Percentiles rank a stretch among this genome's conserved stretches.
These are phyloP conservation scores for Pythium brassicae DNA, from an alignment of 352 stramenopile genomes.

Conservation along the genomic window DNA sequence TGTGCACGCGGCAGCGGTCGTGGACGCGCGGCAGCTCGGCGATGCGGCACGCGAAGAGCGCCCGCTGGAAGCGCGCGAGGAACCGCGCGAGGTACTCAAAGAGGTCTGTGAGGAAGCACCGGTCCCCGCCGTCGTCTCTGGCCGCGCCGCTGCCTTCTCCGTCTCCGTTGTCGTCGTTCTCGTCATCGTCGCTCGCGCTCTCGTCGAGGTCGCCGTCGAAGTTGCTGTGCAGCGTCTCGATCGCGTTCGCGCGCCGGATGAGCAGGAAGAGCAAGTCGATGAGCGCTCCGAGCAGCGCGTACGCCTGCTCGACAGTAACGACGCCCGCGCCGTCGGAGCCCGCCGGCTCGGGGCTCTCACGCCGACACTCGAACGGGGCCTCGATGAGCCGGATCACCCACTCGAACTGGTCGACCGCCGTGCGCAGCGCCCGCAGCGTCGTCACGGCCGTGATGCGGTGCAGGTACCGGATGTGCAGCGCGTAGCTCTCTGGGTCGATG, in stretches of 20 bases:
- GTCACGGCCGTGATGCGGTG: conserved; percentile 37
- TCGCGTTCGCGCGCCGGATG: conserved; percentile 41
- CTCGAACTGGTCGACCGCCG: conserved; percentile 52
- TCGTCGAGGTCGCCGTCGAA: conserved; percentile 18
- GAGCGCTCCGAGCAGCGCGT: conserved; percentile 44
- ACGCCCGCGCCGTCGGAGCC: background rate
- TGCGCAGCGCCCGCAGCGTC: conserved; percentile 33
- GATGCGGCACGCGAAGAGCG: conserved; percentile 52
- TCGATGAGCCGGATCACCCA: conserved; percentile 43
- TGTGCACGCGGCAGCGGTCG: conserved; percentile 40
- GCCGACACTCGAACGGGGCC: conserved; percentile 18
- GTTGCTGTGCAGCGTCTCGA: conserved; percentile 29
- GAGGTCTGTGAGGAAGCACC: conserved; percentile 41
- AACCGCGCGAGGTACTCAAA: conserved; percentile 49
- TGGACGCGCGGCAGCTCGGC: conserved; percentile 41
- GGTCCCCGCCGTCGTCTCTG: background rate
- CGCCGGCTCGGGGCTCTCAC: background rate
- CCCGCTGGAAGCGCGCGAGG: conserved; percentile 40
- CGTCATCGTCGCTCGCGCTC: conserved; percentile 15
- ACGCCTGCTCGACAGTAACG: conserved; percentile 33
- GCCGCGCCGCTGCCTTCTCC: no score
- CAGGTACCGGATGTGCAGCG: conserved; percentile 29
- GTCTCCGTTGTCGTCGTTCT: conserved; percentile 8
- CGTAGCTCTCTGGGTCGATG: conserved; percentile 10
- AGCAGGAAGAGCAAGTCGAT: conserved; percentile 56